Evolutionary conservation across 768 basidiomycete species (phyloP).

Genomic region (Suillus brevipes): DNA sequence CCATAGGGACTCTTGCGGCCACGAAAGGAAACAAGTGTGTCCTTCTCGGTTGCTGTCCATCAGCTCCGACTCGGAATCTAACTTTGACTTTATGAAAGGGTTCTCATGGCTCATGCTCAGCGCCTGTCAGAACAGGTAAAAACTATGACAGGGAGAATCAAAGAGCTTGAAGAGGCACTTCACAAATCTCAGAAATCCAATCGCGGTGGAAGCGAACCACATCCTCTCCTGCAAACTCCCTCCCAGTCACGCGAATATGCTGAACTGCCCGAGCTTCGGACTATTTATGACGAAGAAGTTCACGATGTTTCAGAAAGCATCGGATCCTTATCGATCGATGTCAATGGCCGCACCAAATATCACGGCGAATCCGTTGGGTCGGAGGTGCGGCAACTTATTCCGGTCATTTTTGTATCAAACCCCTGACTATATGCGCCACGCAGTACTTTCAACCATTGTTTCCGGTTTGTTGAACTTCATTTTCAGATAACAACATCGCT

Average conservation of each 20-base stretch:
- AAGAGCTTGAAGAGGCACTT: constrained; percentile 47
- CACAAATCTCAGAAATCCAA: constrained; percentile 23
- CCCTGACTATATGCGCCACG: constrained; percentile 5
- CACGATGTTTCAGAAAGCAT: constrained; percentile 38
- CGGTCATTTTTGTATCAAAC: background rate
- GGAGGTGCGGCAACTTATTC: constrained; percentile 39
- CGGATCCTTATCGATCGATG: constrained; percentile 50
- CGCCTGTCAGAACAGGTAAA: constrained; percentile 49
- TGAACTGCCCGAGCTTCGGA: constrained; percentile 15
- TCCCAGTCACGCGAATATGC: constrained; percentile 8
- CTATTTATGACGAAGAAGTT: constrained; percentile 25
- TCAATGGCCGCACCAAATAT: constrained; percentile 50
- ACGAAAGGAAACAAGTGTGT: constrained; percentile 59
- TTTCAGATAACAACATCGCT: constrained; percentile 3
- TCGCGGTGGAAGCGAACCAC: constrained; percentile 17
- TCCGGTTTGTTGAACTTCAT: constrained; percentile 1
- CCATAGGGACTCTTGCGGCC: constrained; percentile 46
- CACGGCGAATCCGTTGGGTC: constrained; percentile 51
- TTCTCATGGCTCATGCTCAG: constrained; percentile 52
- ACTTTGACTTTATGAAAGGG: constrained; percentile 32
- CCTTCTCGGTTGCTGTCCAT: background rate
- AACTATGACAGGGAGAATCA: constrained; percentile 40
- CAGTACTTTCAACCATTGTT: constrained; percentile 44
- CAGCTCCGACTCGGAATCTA: constrained; percentile 7
- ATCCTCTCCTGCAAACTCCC: constrained; percentile 19